A percentile compares a stretch with the other conserved stretches of the same genome.
phyloP scores from a whole-genome alignment of 2,329 filamentous ascomycete species.

The Ophiosphaerella herpotricha region DNA sequence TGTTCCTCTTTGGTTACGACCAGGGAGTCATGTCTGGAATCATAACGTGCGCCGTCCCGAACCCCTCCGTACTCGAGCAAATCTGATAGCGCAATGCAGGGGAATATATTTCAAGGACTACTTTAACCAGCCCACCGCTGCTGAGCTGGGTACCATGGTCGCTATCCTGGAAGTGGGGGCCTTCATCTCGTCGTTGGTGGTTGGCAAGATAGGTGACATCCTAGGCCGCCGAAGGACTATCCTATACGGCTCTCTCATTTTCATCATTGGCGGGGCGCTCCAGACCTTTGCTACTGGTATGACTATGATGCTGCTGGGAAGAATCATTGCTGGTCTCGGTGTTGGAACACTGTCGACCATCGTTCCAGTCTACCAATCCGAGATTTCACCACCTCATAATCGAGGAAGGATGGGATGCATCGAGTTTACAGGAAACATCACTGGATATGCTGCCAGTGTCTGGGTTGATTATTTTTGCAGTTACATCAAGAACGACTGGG shows the following conservation, averaged over 20 bases:
- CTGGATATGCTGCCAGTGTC: constrained; percentile 92
- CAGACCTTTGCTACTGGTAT: constrained; percentile 83
- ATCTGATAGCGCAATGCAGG: constrained; percentile 55
- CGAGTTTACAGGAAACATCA: constrained; percentile 96
- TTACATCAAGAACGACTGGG: constrained; percentile 80
- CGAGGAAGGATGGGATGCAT: constrained; percentile 95
- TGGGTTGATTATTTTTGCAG: constrained; percentile 99
- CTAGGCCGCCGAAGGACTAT: constrained; percentile 90
- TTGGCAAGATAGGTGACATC: constrained; percentile 88
- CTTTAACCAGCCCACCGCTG: constrained; percentile 84
- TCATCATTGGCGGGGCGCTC: constrained; percentile 79
- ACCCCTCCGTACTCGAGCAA: constrained; percentile 22
- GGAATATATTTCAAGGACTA: constrained; percentile 88
- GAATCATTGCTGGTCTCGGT: constrained; percentile 57
- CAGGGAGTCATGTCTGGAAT: constrained; percentile 85
- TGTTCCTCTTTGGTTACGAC: constrained; percentile 89
- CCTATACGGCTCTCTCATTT: constrained; percentile 88
- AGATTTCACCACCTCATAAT: constrained; percentile 87
- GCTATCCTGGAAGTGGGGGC: constrained; percentile 95
- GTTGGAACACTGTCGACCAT: constrained; percentile 58
- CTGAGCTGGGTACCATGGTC: constrained; percentile 94
- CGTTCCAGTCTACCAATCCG: constrained; percentile 59
- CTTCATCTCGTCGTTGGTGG: constrained; percentile 82
- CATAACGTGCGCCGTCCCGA: constrained; percentile 63
- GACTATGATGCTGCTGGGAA: constrained; percentile 75